Percentiles rank a stretch among this genome's conserved stretches.
These are phyloP conservation scores for Neonectria sp. DNA, from an alignment of 2,329 filamentous ascomycete genomes.

Conservation along the genomic window DNA sequence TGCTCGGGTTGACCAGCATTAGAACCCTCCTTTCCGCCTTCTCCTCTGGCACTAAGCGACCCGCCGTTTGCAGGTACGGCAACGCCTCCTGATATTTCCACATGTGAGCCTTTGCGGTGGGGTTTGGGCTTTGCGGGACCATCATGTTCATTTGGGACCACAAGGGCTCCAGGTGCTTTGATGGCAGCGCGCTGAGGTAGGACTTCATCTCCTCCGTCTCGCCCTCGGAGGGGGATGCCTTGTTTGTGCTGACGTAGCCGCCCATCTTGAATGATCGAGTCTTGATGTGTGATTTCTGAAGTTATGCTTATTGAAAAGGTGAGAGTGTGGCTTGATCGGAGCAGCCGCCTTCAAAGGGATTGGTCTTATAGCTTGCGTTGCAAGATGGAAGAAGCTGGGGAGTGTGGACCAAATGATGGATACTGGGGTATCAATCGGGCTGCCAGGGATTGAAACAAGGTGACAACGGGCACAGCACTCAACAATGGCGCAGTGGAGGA, in stretches of 20 bases:
- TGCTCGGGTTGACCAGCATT: conserved; percentile 65
- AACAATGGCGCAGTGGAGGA: not conserved
- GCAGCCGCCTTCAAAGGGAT: not conserved
- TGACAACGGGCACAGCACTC: not conserved
- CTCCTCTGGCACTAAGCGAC: conserved; percentile 54
- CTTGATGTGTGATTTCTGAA: no score
- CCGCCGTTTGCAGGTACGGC: conserved; percentile 54
- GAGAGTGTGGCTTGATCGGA: not conserved
- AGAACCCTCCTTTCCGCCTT: conserved; percentile 59
- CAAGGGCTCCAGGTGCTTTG: conserved; percentile 57
- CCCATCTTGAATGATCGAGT: conserved; percentile 30
- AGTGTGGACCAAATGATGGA: not conserved
- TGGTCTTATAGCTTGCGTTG: not conserved
- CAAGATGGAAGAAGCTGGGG: not conserved
- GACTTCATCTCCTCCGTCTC: conserved; percentile 47
- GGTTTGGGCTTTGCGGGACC: conserved; percentile 63
- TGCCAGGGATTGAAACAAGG: not conserved
- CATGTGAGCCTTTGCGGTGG: conserved; percentile 56
- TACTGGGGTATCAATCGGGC: not conserved
- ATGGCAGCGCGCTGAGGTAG: conserved; percentile 49
- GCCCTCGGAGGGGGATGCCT: conserved; percentile 19
- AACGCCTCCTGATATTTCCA: conserved; percentile 56
- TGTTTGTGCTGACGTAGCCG: conserved; percentile 22
- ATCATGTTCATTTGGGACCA: conserved; percentile 65
- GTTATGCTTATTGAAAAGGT: no score